Conservation (phyloP, 2,329 filamentous ascomycete species). For the Parascedosporium putredinis region DNA sequence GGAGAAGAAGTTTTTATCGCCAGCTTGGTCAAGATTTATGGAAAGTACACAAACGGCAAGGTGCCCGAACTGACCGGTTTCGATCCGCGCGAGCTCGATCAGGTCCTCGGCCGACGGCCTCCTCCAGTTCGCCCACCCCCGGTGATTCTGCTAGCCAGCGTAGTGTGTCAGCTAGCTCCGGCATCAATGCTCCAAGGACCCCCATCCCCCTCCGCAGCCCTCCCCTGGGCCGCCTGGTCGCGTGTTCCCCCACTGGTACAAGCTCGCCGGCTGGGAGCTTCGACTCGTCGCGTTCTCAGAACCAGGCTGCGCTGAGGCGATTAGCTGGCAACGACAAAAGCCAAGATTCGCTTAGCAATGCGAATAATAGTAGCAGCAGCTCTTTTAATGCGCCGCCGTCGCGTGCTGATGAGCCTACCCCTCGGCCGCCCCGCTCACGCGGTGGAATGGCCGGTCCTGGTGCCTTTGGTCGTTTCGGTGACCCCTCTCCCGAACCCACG, state of each 20-base stretch:
- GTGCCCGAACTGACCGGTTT: constrained; percentile 74
- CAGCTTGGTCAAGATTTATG: constrained; percentile 90
- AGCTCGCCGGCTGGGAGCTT: constrained; percentile 42
- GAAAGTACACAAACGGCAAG: constrained; percentile 87
- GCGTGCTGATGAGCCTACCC: constrained; percentile 40
- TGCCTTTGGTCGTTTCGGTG: constrained; percentile 6
- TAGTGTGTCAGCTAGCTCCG: background rate
- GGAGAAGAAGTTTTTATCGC: constrained; percentile 99
- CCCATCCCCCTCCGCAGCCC: constrained; percentile 24
- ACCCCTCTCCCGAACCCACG: constrained; percentile 12
- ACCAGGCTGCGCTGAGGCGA: constrained; percentile 33
- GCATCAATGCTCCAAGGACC: constrained; percentile 11
- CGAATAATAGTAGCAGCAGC: constrained; percentile 24
- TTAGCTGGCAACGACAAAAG: constrained; percentile 42
- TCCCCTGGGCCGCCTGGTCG: constrained; percentile 17
- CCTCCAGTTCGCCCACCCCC: constrained; percentile 18
- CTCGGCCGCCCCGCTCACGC: constrained; percentile 41
- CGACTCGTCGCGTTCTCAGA: constrained; percentile 34
- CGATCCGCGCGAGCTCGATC: constrained; percentile 65
- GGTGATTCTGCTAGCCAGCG: constrained; percentile 1
- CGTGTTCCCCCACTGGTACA: constrained; percentile 11
- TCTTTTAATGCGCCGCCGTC: constrained; percentile 28
- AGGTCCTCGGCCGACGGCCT: constrained; percentile 49
- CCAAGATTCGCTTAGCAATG: constrained; percentile 37
- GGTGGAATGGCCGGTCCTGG: constrained; percentile 34